Percentiles rank a stretch among this genome's conserved stretches.
These are phyloP conservation scores for Aquilaria agallochum DNA, from an alignment of 441 rosid species.

Conservation along the genomic window DNA sequence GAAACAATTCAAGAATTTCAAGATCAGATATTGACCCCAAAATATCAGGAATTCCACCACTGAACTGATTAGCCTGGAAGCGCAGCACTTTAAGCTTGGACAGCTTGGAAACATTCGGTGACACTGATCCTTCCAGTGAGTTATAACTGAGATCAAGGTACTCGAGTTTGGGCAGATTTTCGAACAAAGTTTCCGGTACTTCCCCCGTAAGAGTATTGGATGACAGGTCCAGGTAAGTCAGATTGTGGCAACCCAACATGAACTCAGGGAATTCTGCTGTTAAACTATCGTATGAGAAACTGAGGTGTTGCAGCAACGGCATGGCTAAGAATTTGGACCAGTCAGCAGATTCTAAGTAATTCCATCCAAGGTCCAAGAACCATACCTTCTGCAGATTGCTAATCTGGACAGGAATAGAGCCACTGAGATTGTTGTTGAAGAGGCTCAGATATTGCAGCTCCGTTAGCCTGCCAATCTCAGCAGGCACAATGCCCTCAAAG, in stretches of 20 bases:
- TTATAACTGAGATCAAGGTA: constrained; percentile 37
- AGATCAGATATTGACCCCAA: constrained; percentile 40
- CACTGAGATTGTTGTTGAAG: constrained; percentile 29
- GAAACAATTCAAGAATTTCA: constrained; percentile 31
- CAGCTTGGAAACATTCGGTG: constrained; percentile 46
- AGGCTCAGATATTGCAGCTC: constrained; percentile 36
- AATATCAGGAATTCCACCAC: constrained; percentile 39
- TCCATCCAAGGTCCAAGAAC: constrained; percentile 45
- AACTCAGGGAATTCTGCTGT: constrained; percentile 42
- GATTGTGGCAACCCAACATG: constrained; percentile 31
- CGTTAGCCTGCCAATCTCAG: constrained; percentile 26
- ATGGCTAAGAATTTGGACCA: constrained; percentile 50
- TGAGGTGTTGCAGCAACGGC: constrained; percentile 45
- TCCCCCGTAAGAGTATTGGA: constrained; percentile 30
- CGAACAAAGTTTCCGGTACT: constrained; percentile 37
- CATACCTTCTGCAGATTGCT: constrained; percentile 42
- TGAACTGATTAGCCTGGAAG: constrained; percentile 31
- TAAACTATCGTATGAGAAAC: constrained; percentile 31
- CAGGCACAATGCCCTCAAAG: constrained; percentile 30
- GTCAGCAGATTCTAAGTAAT: constrained; percentile 41
- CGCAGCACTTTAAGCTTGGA: constrained; percentile 39
- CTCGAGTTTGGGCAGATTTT: constrained; percentile 41
- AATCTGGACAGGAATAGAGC: constrained; percentile 37
- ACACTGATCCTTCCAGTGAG: constrained; percentile 36
- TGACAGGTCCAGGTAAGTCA: constrained; percentile 55